Base-by-base conservation (phyloP, 192 early-diverging fungal genomes). In the Funneliformis geosporum region DNA sequence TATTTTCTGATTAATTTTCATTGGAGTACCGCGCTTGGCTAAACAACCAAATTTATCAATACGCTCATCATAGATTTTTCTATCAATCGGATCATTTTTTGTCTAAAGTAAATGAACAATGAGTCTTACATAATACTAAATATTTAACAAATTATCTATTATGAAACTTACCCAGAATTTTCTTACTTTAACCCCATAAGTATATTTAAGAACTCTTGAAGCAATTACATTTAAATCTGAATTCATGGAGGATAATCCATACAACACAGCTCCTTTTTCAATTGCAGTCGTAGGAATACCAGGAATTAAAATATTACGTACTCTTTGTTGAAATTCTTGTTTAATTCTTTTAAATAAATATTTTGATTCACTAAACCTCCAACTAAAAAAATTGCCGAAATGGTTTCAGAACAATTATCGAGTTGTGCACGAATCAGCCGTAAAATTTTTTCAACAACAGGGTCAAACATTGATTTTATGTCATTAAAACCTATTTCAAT, bases 401-500 rank as follows among this genome's bases (percentile, higher is more conserved):
- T 78, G 23, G 50, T 68, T 76, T 77, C 38, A 50, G 42, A 4
- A 42, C 43, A 40, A 47, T 84, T 78, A 60, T 73, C 72, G 39
- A 83, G 25, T 64, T 85, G 84, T n/a, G 80, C 68, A 69, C 73
- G 80, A 27, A 85, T 83, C 59, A 85, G 44, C 28, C 72, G 62
- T 59, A 83, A n/a, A 76, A 86, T 76, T 67, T 77, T 73, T 1
- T 59, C 60, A 68, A 82, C 72, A 61, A 84, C 66, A 43, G 77
- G 78, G 59, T 84, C 80, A 79, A 82, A 86, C 44, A 81, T 74
- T 77, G 60, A 5, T 80, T 81, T 77, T 80, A 79, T 39, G 73
- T 66, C 78, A 85, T 87, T 21, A 87, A 80, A 73, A 60, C 80
- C 21, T 82, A 84, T 1, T 83, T 79, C 73, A 86, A 89, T 55